Evolutionary conservation across 1,284 basidiomycete genomes (phyloP).

Genomic region (Tausonia pullulans): DNA sequence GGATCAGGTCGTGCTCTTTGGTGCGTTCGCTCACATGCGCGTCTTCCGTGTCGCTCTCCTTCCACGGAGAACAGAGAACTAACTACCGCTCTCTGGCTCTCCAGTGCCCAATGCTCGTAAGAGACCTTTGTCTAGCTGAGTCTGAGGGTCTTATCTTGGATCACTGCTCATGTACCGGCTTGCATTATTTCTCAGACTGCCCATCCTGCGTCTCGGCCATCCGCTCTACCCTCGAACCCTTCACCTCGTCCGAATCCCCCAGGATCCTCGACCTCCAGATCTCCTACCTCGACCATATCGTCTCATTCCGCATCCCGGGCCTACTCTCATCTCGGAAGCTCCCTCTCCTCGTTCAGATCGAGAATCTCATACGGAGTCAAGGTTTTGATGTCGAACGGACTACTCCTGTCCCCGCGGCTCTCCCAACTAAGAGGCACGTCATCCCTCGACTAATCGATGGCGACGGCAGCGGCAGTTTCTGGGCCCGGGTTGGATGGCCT

Average conservation of each 20-base stretch:
- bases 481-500: too few species aligned
- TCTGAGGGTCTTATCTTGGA: neutral
- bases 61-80: too few species aligned
- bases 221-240: slow-evolving; percentile 24
- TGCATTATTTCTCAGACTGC: slow-evolving; percentile 25
- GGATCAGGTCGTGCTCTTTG: slow-evolving; percentile 3
- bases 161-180: neutral
- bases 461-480: too few species aligned
- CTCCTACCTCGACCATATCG: slow-evolving; percentile 30
- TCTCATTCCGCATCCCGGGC: slow-evolving; percentile 25
- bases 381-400: slow-evolving; percentile 26
- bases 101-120: slow-evolving; percentile 15
- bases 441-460: too few species aligned
- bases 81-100: neutral
- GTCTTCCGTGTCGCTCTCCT: neutral
- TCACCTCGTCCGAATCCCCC: slow-evolving; percentile 17
- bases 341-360: slow-evolving; percentile 20
- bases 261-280: slow-evolving; percentile 25
- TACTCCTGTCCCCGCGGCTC: neutral
- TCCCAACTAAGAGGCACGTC: too few species aligned
- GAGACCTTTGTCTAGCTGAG: neutral
- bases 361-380: slow-evolving; percentile 22
- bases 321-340: slow-evolving; percentile 10
- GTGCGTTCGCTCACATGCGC: neutral
- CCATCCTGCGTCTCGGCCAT: slow-evolving; percentile 36